A percentile compares a stretch with the other conserved stretches of the same genome.
phyloP scores from a whole-genome alignment of 345 rosid species.

The Acer negundo region DNA sequence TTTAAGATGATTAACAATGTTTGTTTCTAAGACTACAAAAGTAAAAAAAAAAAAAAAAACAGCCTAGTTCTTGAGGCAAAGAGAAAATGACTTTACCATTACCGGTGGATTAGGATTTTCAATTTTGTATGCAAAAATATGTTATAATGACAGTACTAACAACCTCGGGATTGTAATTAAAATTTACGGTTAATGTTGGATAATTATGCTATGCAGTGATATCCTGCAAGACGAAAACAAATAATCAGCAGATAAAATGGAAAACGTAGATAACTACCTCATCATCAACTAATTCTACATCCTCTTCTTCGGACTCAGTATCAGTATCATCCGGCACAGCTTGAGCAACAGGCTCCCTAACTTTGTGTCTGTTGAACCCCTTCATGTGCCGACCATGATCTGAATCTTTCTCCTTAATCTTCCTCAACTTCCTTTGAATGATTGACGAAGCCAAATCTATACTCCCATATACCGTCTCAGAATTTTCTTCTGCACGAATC shows the following conservation, averaged over 20 bases:
- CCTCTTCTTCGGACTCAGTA: constrained; percentile 34
- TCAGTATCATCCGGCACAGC: constrained; percentile 37
- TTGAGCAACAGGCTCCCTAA: constrained; percentile 54
- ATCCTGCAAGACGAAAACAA: background rate
- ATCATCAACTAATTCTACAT: constrained; percentile 47
- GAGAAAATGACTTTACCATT: background rate
- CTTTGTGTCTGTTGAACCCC: constrained; percentile 63
- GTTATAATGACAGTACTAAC: background rate
- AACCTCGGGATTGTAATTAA: background rate
- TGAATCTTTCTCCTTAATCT: constrained; percentile 94
- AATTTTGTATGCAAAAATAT: background rate
- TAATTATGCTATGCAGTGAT: background rate
- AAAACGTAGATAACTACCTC: constrained; percentile 45
- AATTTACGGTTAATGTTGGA: background rate
- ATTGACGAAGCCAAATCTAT: constrained; percentile 84
- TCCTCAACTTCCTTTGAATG: constrained; percentile 81
- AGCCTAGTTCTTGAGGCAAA: background rate
- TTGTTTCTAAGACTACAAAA: background rate
- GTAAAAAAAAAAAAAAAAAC: background rate
- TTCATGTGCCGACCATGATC: constrained; percentile 96
- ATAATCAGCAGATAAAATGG: background rate
- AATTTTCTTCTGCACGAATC: constrained; percentile 90
- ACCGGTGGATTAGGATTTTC: background rate
- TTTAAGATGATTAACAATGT: background rate
- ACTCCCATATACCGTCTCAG: constrained; percentile 72